A percentile compares a stretch with the other conserved stretches of the same genome.
Evolutionary conservation across 192 early-diverging fungal species (phyloP).

Genomic region (Oehlia diaphana): DNA sequence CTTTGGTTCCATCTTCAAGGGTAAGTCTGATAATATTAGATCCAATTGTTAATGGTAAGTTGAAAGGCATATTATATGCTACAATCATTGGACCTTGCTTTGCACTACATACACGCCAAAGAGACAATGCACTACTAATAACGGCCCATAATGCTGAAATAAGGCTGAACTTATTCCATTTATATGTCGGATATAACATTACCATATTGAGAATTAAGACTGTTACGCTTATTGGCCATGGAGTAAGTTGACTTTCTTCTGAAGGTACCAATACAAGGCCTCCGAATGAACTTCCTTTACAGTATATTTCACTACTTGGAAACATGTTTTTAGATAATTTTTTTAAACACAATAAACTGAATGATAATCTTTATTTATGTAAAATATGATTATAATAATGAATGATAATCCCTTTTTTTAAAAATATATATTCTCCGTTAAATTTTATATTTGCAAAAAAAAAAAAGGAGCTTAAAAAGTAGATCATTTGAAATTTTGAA

Average conservation of each 20-base stretch:
- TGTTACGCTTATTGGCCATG: not conserved
- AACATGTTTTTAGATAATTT: too few species aligned
- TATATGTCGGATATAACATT: conserved; percentile 15
- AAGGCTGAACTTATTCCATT: not conserved
- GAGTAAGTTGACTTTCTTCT: conserved; percentile 11
- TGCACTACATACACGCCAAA: conserved; percentile 1
- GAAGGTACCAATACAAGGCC: conserved; percentile 5
- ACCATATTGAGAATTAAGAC: not conserved
- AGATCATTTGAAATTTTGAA: too few species aligned
- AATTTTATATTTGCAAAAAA: too few species aligned
- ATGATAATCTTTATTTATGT: too few species aligned
- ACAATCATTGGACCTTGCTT: not conserved
- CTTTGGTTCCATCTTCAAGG: conserved; percentile 17
- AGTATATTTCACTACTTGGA: not conserved
- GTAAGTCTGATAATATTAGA: conserved; percentile 11
- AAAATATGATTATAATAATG: too few species aligned
- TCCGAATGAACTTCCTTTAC: not conserved
- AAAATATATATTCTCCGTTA: too few species aligned
- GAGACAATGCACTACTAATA: not conserved
- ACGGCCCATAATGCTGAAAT: conserved; percentile 15
- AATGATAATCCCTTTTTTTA: too few species aligned
- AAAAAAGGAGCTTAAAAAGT: too few species aligned
- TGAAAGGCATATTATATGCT: conserved; percentile 12
- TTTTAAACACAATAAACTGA: too few species aligned
- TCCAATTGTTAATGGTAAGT: conserved; percentile 13